These are phyloP conservation scores for Aegle marmelos DNA, from an alignment of 345 rosid genomes.

Conservation along the genomic window DNA sequence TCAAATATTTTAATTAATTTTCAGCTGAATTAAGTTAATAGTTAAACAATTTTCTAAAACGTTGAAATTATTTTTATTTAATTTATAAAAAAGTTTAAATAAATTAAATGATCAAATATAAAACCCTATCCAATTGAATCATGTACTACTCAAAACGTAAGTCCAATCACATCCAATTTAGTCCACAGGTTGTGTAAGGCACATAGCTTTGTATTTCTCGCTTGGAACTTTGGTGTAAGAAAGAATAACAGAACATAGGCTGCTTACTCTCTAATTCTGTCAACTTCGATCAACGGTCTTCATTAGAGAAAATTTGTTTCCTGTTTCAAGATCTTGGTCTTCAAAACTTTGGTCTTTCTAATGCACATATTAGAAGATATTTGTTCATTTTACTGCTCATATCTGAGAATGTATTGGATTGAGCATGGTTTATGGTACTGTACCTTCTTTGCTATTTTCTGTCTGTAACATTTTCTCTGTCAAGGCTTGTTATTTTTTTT, in stretches of 20 bases:
- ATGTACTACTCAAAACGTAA: neutral
- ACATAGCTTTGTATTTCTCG: too few relatives aligned
- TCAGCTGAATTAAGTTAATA: too few relatives aligned
- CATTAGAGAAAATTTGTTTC: neutral
- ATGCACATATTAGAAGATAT: neutral
- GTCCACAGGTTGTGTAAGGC: too few relatives aligned
- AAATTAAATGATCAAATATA: neutral
- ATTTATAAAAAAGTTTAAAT: too few relatives aligned
- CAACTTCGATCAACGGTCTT: neutral
- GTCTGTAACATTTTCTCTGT: neutral
- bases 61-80: too few relatives aligned
- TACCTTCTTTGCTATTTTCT: neutral
- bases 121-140: neutral
- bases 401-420: neutral
- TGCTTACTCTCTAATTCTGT: neutral
- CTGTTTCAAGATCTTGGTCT: neutral
- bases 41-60: too few relatives aligned
- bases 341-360: neutral
- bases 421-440: too few relatives aligned
- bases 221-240: neutral
- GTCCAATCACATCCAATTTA: neutral
- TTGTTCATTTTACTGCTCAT: neutral
- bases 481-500: neutral
- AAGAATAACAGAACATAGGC: neutral
- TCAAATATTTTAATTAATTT: too few relatives aligned